Evolutionary conservation across 352 stramenopile genomes (phyloP).

Genomic region (Phytophthora lateralis): DNA sequence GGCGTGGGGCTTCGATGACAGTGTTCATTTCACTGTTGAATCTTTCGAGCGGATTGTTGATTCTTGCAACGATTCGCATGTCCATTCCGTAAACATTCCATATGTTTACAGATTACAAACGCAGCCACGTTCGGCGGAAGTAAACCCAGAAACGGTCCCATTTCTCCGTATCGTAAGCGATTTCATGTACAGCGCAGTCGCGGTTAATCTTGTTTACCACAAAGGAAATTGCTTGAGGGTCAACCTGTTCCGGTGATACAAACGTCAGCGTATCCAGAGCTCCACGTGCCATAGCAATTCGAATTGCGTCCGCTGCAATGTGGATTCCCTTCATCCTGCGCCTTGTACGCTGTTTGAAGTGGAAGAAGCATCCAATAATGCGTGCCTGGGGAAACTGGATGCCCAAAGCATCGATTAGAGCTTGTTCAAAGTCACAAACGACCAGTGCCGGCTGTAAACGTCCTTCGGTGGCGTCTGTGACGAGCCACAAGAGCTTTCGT

Average conservation of each 20-base stretch:
- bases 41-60: background rate
- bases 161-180: background rate
- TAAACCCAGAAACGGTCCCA: conserved; percentile 1
- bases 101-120: background rate
- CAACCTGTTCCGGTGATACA: background rate
- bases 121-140: background rate
- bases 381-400: conserved; percentile 19
- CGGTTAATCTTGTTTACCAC: background rate
- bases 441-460: conserved; percentile 5
- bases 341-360: conserved; percentile 3
- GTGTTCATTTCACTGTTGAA: background rate
- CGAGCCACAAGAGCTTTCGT: background rate
- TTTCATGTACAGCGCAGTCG: background rate
- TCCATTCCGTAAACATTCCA: conserved; percentile 1
- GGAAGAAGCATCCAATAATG: conserved; percentile 19
- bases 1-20: background rate
- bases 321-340: background rate
- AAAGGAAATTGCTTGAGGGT: background rate
- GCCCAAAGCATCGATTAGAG: conserved; percentile 5
- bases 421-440: conserved; percentile 4
- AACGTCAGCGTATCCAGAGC: conserved; percentile 11
- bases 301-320: background rate
- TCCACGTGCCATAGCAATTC: conserved; percentile 5
- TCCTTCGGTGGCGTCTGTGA: background rate
- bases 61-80: background rate